phyloP scores from a whole-genome alignment of 345 rosid genomes.

The Lepidium didymum region DNA sequence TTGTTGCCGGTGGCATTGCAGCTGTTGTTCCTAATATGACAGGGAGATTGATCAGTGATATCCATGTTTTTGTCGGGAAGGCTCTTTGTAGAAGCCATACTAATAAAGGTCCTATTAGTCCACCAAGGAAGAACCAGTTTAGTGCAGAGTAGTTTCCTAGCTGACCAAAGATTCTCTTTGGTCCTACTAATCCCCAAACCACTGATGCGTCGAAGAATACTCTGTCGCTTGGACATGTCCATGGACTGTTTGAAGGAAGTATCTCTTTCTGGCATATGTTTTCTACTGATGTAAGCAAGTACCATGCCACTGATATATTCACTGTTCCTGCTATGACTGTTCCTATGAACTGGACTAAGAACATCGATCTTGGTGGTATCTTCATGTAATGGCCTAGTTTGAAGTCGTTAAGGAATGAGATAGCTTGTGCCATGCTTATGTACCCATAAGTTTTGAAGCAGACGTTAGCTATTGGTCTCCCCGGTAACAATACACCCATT shows the following conservation, averaged over 20 bases:
- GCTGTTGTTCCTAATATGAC: constrained; percentile 49
- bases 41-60: constrained; percentile 43
- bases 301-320: constrained; percentile 48
- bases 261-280: constrained; percentile 44
- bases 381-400: constrained; percentile 62
- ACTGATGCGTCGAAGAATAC: constrained; percentile 59
- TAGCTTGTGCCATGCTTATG: constrained; percentile 53
- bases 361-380: constrained; percentile 52
- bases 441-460: constrained; percentile 50
- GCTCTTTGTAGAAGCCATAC: constrained; percentile 44
- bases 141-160: constrained; percentile 42
- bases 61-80: constrained; percentile 43
- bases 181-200: constrained; percentile 57
- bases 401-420: constrained; percentile 50
- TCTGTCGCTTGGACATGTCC: constrained; percentile 54
- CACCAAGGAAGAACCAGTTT: constrained; percentile 58
- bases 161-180: constrained; percentile 41
- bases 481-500: constrained; percentile 51
- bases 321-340: constrained; percentile 47
- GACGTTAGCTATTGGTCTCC: constrained; percentile 58
- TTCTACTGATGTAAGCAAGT: constrained; percentile 37
- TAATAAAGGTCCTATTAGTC: constrained; percentile 38
- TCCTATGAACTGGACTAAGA: constrained; percentile 46
- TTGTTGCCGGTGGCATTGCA: constrained; percentile 49
- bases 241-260: constrained; percentile 53